These are phyloP conservation scores for Zymoseptoria passerinii DNA, from an alignment of 2,329 filamentous ascomycete species.

Conservation along the genomic window DNA sequence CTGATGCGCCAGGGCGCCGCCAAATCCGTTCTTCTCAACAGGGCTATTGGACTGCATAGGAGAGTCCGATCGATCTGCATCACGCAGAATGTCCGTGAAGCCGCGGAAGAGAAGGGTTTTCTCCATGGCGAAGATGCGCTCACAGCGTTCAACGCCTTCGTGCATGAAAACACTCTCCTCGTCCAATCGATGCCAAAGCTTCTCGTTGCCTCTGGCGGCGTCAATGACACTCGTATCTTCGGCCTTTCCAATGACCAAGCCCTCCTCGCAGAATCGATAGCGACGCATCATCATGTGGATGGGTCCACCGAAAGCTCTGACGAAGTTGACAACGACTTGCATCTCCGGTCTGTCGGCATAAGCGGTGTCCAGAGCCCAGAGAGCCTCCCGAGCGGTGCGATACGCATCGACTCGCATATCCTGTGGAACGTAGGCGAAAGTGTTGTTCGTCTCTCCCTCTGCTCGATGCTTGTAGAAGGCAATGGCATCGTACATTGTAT, in stretches of 20 bases:
- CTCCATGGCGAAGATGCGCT: conserved; percentile 4
- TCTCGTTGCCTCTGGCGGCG: conserved; percentile 21
- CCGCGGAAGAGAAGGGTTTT: conserved; percentile 4
- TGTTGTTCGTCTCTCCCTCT: conserved; percentile 31
- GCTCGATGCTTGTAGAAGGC: conserved; percentile 30
- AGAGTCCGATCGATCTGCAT: conserved; percentile 1
- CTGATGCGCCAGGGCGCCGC: neutral
- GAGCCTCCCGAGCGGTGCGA: conserved; percentile 23
- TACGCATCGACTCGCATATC: conserved; percentile 20
- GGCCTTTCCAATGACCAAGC: conserved; percentile 21
- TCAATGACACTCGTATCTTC: conserved; percentile 22
- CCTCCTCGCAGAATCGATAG: conserved; percentile 31
- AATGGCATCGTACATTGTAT: conserved; percentile 28
- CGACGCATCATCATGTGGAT: conserved; percentile 31
- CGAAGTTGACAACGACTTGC: conserved; percentile 18
- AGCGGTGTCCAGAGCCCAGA: conserved; percentile 29
- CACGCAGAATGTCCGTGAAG: conserved; percentile 3
- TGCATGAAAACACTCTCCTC: neutral
- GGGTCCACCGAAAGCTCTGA: conserved; percentile 28
- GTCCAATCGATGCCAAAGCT: conserved; percentile 30
- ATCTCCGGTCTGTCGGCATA: conserved; percentile 8
- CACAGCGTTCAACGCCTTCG: neutral
- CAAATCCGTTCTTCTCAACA: neutral
- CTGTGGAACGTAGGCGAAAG: conserved; percentile 26
- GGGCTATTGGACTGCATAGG: neutral